Base-by-base conservation (phyloP, 495 filamentous ascomycete species). In the Opeltia flavorubescens region DNA sequence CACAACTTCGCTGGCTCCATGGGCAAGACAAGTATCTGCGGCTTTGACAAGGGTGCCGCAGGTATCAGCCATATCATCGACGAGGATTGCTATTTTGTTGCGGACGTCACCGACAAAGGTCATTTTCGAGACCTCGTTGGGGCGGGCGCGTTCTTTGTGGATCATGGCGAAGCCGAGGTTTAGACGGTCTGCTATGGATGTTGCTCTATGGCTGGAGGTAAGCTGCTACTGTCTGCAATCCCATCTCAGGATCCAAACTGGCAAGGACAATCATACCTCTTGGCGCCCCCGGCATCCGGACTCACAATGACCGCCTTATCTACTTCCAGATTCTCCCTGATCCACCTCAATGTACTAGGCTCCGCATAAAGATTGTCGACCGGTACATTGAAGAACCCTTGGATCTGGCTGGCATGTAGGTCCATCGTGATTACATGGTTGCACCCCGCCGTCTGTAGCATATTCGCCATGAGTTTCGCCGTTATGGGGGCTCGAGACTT, bases 301-400 rank as follows among this genome's bases (percentile, higher is more conserved):
- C 84, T 91, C 45, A 98, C 91, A 54, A 98, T 94, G 43, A 98
- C 84, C 54, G 84, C 88, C 53, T 94, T 85, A 54, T 76, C 72
- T 18, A 87, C 76, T 50, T 80, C 71, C 44, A 93, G 71, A 60
- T 95, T 85, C 64, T 94, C 86, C 49, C 82, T 69, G 50, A 96
- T 95, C 77, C 86, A 95, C 51, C 82, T 74, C 54, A 95, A 67
- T 51, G 89, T 91, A 43, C 85, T 89, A 1, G 89, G 89, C 65
- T 96, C 89, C 24, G 89, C 91, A 60, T 96, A 96, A 12, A 98
- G 69, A 64, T 96, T 95, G 62, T 98, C 91, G 34, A 94, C 89
- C 13, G 91, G 91, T 34, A 98, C 87, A 59, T 93, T 95, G 72
- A 98, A 98, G 73, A 98, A 98, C 36, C 91, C 91, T 66, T 84